These are phyloP conservation scores for Poa annua DNA, from an alignment of 176 grass and related monocot species.

Conservation along the genomic window DNA sequence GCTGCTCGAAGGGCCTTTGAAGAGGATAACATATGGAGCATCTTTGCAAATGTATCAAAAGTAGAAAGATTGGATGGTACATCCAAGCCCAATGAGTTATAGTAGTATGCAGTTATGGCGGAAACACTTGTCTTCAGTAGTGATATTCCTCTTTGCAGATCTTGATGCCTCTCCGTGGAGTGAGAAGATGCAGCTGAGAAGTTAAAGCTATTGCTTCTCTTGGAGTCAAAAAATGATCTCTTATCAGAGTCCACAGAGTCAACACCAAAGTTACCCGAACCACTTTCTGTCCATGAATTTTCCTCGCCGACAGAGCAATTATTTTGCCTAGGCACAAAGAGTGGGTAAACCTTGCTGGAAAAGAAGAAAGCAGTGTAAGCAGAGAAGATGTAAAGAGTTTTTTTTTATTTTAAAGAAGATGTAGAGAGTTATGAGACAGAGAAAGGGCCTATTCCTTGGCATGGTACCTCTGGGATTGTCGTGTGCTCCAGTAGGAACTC, in stretches of 20 bases:
- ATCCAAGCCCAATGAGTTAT: constrained; percentile 86
- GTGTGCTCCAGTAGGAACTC: constrained; percentile 73
- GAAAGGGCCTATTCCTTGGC: constrained; percentile 29
- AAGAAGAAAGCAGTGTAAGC: background rate
- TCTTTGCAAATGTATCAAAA: constrained; percentile 84
- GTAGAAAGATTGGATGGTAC: constrained; percentile 91
- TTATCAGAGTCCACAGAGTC: constrained; percentile 71
- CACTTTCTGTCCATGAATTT: constrained; percentile 76
- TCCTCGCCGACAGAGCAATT: constrained; percentile 71
- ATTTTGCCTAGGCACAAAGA: constrained; percentile 83
- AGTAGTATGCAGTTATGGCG: constrained; percentile 77
- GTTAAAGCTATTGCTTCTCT: constrained; percentile 71
- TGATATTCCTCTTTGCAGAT: constrained; percentile 87
- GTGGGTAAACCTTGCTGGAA: constrained; percentile 84
- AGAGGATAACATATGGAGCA: constrained; percentile 77
- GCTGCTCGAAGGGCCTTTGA: constrained; percentile 74
- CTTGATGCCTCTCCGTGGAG: constrained; percentile 78
- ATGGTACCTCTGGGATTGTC: constrained; percentile 82
- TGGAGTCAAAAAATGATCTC: constrained; percentile 54
- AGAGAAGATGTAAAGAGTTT: background rate
- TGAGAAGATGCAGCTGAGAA: constrained; percentile 79
- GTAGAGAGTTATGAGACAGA: constrained; percentile 10
- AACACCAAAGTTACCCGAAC: constrained; percentile 79
- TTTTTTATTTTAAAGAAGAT: background rate
- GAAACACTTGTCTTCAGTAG: constrained; percentile 88